phyloP scores from a whole-genome alignment of 2,329 filamentous ascomycete species.

The Ophiostoma quercus region DNA sequence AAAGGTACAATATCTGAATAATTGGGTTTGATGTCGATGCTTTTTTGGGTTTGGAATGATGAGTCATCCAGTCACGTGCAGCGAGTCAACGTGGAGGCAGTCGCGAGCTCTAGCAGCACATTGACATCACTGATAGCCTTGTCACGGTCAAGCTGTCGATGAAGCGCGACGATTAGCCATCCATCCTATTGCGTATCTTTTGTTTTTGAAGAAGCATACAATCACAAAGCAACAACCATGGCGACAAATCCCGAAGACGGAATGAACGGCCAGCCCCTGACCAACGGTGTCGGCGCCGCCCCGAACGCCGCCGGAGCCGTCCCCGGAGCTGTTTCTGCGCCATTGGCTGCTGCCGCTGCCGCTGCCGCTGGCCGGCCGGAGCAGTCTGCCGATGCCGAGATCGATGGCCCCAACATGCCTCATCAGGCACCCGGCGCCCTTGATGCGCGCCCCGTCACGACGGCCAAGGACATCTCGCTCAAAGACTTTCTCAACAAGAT shows the following conservation, averaged over 20 bases:
- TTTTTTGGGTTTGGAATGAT: not conserved
- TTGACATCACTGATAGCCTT: constrained; percentile 1
- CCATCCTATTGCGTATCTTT: not conserved
- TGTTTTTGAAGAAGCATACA: not conserved
- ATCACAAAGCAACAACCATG: not conserved
- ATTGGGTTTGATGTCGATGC: not conserved
- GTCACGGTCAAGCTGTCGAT: constrained; percentile 21
- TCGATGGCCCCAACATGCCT: constrained; percentile 14
- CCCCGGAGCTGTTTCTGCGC: not conserved
- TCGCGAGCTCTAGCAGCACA: not conserved
- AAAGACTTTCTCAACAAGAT: constrained; percentile 93
- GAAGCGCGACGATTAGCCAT: not conserved
- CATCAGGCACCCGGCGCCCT: not conserved
- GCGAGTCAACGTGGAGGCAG: not conserved
- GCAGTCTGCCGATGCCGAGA: not conserved
- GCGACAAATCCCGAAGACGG: constrained; percentile 15
- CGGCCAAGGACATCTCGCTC: constrained; percentile 85
- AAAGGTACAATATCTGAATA: not conserved
- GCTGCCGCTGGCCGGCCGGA: not conserved
- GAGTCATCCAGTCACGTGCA: not conserved
- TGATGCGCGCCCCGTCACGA: constrained; percentile 32
- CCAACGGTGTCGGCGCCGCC: constrained; percentile 22
- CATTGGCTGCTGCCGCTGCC: not conserved
- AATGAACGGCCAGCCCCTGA: constrained; percentile 7
- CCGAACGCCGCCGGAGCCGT: not conserved